Conservation (phyloP, 2,329 filamentous ascomycete genomes). For the Fonsecaea pedrosoi region DNA sequence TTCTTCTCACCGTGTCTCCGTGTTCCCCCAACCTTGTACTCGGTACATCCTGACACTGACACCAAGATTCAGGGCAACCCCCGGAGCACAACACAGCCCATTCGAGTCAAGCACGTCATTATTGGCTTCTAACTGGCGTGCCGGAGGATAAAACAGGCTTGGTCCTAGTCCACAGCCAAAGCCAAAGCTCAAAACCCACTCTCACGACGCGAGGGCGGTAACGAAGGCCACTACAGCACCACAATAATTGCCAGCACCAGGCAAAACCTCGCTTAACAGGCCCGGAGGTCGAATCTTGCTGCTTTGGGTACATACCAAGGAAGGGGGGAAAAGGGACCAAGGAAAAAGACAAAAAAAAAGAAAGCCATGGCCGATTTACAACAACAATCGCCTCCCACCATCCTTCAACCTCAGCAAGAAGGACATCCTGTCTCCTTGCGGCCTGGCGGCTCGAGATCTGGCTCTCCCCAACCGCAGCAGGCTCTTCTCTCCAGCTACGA, state of each 20-base stretch:
- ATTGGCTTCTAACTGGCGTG: slow-evolving; percentile 5
- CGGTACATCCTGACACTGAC: not conserved
- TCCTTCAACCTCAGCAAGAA: slow-evolving; percentile 19
- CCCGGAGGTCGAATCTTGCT: not conserved
- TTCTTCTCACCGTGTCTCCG: not conserved
- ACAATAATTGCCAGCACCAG: not conserved
- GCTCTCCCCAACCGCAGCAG: slow-evolving; percentile 29
- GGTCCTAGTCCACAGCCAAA: slow-evolving; percentile 8
- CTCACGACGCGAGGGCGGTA: not conserved
- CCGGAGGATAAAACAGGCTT: slow-evolving; percentile 36
- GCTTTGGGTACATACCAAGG: not conserved
- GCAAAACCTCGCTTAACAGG: not conserved
- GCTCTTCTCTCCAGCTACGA: slow-evolving; percentile 14
- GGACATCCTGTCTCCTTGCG: slow-evolving; percentile 30
- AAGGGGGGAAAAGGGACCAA: not conserved
- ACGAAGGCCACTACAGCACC: not conserved
- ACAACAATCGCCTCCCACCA: slow-evolving; percentile 12
- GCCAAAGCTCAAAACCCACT: not conserved
- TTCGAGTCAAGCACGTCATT: slow-evolving; percentile 15
- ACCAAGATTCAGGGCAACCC: not conserved
- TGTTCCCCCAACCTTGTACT: not conserved
- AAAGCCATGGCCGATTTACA: slow-evolving; percentile 12
- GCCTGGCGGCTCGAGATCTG: slow-evolving; percentile 35
- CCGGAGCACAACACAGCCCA: not conserved
- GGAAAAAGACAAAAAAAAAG: not conserved